Evolutionary conservation across 805 yeast species (phyloP).

Genomic region (Saccharomycopsis amapae): DNA sequence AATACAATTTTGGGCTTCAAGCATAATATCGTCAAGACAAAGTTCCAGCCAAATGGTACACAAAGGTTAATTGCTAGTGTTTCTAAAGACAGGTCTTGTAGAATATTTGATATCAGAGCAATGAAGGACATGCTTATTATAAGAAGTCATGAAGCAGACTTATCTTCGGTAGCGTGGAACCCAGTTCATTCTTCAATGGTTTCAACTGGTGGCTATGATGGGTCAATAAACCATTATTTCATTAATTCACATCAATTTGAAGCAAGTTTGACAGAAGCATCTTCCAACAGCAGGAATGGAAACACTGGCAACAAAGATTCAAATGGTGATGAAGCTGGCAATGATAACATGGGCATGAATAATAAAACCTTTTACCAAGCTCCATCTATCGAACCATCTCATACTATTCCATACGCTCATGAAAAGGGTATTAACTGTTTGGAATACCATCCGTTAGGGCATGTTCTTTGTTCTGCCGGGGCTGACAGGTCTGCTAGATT

Average conservation of each 20-base stretch:
- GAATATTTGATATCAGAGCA: conserved; percentile 80
- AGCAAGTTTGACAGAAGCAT: neutral
- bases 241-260: conserved; percentile 40
- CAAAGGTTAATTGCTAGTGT: conserved; percentile 71
- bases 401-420: conserved; percentile 82
- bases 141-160: conserved; percentile 76
- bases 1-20: conserved; percentile 86
- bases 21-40: conserved; percentile 82
- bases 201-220: conserved; percentile 85
- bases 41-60: conserved; percentile 80
- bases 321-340: conserved; percentile 14
- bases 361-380: conserved; percentile 10
- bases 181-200: conserved; percentile 76
- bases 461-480: conserved; percentile 83
- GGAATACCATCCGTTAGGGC: conserved; percentile 93
- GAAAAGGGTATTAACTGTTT: conserved; percentile 86
- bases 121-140: conserved; percentile 72
- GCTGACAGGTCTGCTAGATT: conserved; percentile 88
- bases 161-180: conserved; percentile 86
- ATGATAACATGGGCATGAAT: conserved; percentile 6
- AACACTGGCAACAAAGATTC: neutral
- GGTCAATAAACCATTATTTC: conserved; percentile 71
- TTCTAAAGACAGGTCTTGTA: conserved; percentile 80
- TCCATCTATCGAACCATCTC: conserved; percentile 35
- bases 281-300: neutral